phyloP scores from a whole-genome alignment of 2,329 filamentous ascomycete species.

The Magnaporthiopsis incrustans region DNA sequence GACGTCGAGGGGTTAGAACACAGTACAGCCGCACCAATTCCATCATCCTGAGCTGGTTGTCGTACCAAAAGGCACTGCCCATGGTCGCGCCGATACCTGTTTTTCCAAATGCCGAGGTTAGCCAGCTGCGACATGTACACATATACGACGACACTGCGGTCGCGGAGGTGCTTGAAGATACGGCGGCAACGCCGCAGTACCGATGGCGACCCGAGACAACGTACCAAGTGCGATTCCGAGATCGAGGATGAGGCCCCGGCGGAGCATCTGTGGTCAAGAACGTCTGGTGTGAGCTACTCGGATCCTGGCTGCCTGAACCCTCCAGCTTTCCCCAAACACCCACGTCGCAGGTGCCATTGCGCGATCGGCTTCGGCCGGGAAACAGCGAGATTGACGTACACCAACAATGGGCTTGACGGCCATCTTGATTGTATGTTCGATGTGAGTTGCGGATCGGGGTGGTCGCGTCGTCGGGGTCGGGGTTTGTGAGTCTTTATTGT shows the following conservation, averaged over 20 bases:
- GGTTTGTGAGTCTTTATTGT: constrained; percentile 5
- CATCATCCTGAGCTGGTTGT: constrained; percentile 1
- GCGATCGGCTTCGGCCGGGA: background rate
- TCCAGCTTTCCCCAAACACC: background rate
- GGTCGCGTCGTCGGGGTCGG: constrained; percentile 5
- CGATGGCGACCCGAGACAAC: constrained; percentile 18
- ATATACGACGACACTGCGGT: background rate
- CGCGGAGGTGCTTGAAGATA: background rate
- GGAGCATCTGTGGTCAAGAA: constrained; percentile 42
- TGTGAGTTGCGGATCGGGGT: constrained; percentile 3
- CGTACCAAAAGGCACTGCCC: constrained; percentile 52
- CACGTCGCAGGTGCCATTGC: constrained; percentile 2
- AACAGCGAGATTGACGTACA: constrained; percentile 34
- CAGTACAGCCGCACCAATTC: background rate
- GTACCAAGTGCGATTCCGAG: constrained; percentile 47
- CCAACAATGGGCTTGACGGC: constrained; percentile 51
- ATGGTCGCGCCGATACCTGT: constrained; percentile 46
- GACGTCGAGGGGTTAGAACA: constrained; percentile 3
- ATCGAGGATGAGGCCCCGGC: constrained; percentile 49
- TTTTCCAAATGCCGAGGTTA: constrained; percentile 20
- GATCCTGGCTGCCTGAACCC: constrained; percentile 8
- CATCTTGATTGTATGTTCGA: constrained; percentile 31
- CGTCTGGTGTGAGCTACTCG: background rate
- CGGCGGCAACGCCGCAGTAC: background rate
- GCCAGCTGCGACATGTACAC: constrained; percentile 12